These are phyloP conservation scores for Ceratobasidium sp. DNA, from an alignment of 1,284 basidiomycete species.

Conservation along the genomic window DNA sequence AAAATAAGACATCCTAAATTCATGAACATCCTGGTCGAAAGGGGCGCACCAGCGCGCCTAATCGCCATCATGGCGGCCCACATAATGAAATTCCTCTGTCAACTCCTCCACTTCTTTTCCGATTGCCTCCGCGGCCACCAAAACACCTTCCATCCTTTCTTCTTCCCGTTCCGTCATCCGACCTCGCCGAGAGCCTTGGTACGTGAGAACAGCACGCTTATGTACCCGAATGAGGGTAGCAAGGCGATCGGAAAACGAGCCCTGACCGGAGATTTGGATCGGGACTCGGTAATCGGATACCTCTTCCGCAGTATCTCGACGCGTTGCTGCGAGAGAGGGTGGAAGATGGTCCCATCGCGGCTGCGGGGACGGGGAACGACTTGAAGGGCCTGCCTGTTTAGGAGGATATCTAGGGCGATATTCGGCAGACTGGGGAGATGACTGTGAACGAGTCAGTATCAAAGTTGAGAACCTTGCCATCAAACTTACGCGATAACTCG, in stretches of 20 bases:
- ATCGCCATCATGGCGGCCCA: constrained; percentile 29
- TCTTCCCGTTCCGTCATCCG: constrained; percentile 18
- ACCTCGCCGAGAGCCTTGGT: constrained; percentile 15
- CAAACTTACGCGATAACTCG: constrained; percentile 16
- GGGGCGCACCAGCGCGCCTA: neutral
- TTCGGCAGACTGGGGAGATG: constrained; percentile 3
- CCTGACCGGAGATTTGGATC: constrained; percentile 31
- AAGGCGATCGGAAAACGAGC: constrained; percentile 30
- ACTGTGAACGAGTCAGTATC: constrained; percentile 9
- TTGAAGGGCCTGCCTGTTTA: neutral
- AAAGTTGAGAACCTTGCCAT: neutral
- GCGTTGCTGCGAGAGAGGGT: constrained; percentile 23
- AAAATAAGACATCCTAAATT: constrained; percentile 10
- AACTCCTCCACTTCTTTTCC: constrained; percentile 36
- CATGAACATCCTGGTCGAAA: neutral
- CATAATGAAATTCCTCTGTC: constrained; percentile 29
- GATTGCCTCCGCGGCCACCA: constrained; percentile 29
- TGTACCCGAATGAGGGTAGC: constrained; percentile 28
- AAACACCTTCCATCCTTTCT: constrained; percentile 23
- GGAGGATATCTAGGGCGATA: neutral
- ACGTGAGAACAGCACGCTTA: constrained; percentile 31
- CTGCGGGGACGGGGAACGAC: constrained; percentile 21
- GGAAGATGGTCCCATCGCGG: constrained; percentile 19
- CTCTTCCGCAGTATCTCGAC: constrained; percentile 18
- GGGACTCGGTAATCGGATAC: constrained; percentile 15